Evolutionary conservation across 345 rosid genomes (phyloP).

Genomic region (Linum tenue): DNA sequence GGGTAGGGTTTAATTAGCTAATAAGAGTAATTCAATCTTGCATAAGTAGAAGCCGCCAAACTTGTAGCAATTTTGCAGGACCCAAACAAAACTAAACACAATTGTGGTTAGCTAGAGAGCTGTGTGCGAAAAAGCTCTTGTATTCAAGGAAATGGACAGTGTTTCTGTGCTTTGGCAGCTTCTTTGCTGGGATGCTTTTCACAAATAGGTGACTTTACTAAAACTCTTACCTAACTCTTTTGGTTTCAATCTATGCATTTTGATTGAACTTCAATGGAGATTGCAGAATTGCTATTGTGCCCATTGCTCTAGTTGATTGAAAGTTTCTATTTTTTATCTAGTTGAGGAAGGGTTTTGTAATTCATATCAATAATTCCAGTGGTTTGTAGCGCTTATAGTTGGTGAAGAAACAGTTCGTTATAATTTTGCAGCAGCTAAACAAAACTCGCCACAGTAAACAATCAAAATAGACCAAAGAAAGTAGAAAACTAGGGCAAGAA

Average conservation of each 20-base stretch:
- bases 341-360: background rate
- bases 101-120: conserved; percentile 21
- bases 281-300: background rate
- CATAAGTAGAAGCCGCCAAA: too few species aligned
- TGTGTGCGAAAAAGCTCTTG: conserved; percentile 28
- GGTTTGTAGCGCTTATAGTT: background rate
- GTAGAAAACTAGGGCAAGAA: too few species aligned
- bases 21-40: too few species aligned
- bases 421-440: too few species aligned
- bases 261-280: conserved; percentile 15
- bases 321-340: too few species aligned
- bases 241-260: background rate
- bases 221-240: too few species aligned
- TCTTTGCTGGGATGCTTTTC: conserved; percentile 75
- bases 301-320: too few species aligned
- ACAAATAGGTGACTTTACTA: conserved; percentile 53
- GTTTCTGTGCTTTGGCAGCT: conserved; percentile 58
- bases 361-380: background rate
- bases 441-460: too few species aligned
- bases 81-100: too few species aligned
- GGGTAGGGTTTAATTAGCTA: too few species aligned
- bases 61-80: too few species aligned
- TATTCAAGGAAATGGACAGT: conserved; percentile 47
- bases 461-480: too few species aligned
- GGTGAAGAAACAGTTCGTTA: background rate